phyloP scores from a whole-genome alignment of 2,329 filamentous ascomycete species.

The Hysterium pulicare region DNA sequence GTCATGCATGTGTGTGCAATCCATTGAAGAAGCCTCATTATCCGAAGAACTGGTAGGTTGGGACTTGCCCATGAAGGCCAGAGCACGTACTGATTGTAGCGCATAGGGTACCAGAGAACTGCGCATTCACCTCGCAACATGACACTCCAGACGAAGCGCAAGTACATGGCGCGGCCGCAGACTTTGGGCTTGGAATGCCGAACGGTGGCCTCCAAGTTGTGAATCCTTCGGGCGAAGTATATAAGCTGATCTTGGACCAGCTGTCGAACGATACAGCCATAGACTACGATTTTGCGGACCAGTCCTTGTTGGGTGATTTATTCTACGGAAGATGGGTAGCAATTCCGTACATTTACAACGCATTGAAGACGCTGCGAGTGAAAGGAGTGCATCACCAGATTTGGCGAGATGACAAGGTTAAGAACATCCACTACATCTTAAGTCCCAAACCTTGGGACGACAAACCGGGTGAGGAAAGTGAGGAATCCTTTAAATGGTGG shows the following conservation, averaged over 20 bases:
- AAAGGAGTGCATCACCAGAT: constrained; percentile 56
- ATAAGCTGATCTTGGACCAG: constrained; percentile 50
- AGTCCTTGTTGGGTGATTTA: constrained; percentile 56
- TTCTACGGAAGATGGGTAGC: constrained; percentile 58
- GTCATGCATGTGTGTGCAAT: constrained; percentile 84
- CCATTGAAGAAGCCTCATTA: constrained; percentile 76
- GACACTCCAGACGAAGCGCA: constrained; percentile 50
- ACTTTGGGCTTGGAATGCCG: constrained; percentile 54
- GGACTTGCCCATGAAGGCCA: neutral
- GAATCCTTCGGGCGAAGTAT: constrained; percentile 53
- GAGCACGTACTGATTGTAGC: constrained; percentile 4
- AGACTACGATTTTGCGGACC: constrained; percentile 59
- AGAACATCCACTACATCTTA: constrained; percentile 62
- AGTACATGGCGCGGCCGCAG: constrained; percentile 46
- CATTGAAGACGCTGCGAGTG: constrained; percentile 57
- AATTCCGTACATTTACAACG: constrained; percentile 60
- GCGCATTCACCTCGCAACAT: constrained; percentile 60
- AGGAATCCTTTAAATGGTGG: constrained; percentile 58
- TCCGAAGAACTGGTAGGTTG: constrained; percentile 62
- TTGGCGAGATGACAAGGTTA: constrained; percentile 59
- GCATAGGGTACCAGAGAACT: constrained; percentile 53
- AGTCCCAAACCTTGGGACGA: constrained; percentile 64
- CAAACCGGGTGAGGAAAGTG: constrained; percentile 39
- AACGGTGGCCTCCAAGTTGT: constrained; percentile 62
- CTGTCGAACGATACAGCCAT: constrained; percentile 46